phyloP scores from a whole-genome alignment of 768 basidiomycete genomes.

The Neoboletus brunneissimus region DNA sequence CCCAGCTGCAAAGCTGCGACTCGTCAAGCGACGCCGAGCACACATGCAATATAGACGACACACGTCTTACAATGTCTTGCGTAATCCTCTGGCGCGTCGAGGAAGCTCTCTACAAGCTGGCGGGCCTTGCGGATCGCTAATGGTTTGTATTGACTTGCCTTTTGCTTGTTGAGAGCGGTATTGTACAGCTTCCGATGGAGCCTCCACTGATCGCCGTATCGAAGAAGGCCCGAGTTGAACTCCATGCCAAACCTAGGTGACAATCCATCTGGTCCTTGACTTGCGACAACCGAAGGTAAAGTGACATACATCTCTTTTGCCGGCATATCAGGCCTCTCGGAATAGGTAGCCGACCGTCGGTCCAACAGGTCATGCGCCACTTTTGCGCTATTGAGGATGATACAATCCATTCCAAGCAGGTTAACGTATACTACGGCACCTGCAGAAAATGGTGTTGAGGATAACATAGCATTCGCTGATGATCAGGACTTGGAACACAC shows the following conservation, averaged over 20 bases:
- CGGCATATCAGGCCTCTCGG: conserved; percentile 24
- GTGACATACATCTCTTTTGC: conserved; percentile 19
- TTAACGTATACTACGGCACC: conserved; percentile 27
- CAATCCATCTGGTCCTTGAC: not conserved
- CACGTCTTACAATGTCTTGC: conserved; percentile 19
- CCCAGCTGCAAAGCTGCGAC: conserved; percentile 20
- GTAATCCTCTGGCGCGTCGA: conserved; percentile 16
- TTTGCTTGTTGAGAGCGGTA: conserved; percentile 18
- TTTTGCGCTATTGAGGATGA: conserved; percentile 25
- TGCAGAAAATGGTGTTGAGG: not conserved
- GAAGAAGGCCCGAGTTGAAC: conserved; percentile 29
- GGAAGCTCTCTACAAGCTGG: conserved; percentile 23
- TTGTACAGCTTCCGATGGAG: conserved; percentile 31
- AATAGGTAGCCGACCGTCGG: conserved; percentile 27
- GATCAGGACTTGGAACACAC: conserved; percentile 15
- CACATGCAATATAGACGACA: conserved; percentile 9
- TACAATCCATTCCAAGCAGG: conserved; percentile 28
- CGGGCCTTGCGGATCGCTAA: conserved; percentile 17
- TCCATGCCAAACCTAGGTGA: conserved; percentile 32
- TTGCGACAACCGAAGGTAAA: not conserved
- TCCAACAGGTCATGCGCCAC: conserved; percentile 27
- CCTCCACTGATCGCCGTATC: conserved; percentile 31
- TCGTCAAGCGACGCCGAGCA: not conserved
- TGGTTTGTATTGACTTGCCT: conserved; percentile 9
- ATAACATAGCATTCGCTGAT: not conserved